phyloP scores from a whole-genome alignment of 2,329 filamentous ascomycete genomes.

The Thermochaetoides dissita region DNA sequence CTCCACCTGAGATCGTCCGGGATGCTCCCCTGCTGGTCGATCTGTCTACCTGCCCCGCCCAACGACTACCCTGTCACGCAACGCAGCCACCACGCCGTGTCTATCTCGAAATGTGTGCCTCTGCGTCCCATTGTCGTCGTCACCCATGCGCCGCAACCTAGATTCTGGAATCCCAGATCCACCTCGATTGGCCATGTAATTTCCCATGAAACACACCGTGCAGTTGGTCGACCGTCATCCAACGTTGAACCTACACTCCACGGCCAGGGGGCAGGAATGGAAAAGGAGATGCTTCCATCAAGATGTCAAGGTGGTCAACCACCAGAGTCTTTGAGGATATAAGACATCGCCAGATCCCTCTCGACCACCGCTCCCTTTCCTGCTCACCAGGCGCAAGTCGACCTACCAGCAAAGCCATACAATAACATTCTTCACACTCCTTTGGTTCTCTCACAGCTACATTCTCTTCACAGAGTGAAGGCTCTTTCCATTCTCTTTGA shows the following conservation, averaged over 20 bases:
- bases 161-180: conserved; percentile 1
- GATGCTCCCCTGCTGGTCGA: conserved; percentile 1
- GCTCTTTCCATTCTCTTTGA: conserved; percentile 4
- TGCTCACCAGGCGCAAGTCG: conserved; percentile 12
- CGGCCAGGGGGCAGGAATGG: conserved; percentile 1
- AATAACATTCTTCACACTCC: conserved; percentile 5
- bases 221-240: neutral
- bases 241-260: neutral
- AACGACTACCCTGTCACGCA: neutral
- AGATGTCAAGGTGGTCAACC: neutral
- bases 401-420: conserved; percentile 8
- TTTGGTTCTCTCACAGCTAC: conserved; percentile 11
- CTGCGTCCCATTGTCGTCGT: neutral
- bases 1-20: conserved; percentile 1
- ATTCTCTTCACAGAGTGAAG: conserved; percentile 17
- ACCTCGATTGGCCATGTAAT: conserved; percentile 6
- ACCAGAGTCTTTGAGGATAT: conserved; percentile 4
- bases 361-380: neutral
- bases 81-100: neutral
- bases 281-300: conserved; percentile 3
- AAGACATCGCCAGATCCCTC: conserved; percentile 1
- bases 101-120: neutral
- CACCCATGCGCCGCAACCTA: conserved; percentile 1
- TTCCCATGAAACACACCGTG: conserved; percentile 12
- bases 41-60: neutral